phyloP scores from a whole-genome alignment of 1,284 basidiomycete species.

The Malassezia japonica region DNA sequence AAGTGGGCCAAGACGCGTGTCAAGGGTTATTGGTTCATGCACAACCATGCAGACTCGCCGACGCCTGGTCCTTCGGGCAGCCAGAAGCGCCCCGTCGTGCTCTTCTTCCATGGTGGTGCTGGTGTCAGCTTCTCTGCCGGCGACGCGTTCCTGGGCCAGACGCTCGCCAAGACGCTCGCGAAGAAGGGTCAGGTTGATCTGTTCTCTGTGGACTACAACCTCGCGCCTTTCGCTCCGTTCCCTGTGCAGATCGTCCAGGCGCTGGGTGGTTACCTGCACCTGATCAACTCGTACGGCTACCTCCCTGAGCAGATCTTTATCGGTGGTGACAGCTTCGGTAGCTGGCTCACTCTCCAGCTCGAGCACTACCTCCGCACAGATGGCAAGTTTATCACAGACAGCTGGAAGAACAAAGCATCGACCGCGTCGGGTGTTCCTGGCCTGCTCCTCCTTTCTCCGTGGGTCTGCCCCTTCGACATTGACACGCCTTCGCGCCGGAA shows the following conservation, averaged over 20 bases:
- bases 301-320: conserved; percentile 37
- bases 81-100: conserved; percentile 26
- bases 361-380: conserved; percentile 38
- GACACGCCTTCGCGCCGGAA: conserved; percentile 4
- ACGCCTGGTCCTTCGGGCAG: conserved; percentile 8
- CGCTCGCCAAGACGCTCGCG: conserved; percentile 30
- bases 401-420: background rate
- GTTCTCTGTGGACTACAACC: conserved; percentile 44
- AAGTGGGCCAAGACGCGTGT: conserved; percentile 37
- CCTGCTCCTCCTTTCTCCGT: conserved; percentile 33
- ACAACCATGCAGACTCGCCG: conserved; percentile 18
- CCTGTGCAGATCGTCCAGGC: conserved; percentile 37
- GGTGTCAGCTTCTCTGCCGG: conserved; percentile 42
- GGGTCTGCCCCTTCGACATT: conserved; percentile 21
- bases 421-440: conserved; percentile 21
- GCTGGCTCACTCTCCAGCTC: conserved; percentile 30
- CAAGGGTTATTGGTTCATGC: conserved; percentile 40
- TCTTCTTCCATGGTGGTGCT: conserved; percentile 46
- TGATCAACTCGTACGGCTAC: conserved; percentile 34
- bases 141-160: conserved; percentile 39
- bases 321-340: conserved; percentile 41
- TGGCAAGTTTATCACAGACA: conserved; percentile 20
- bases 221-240: conserved; percentile 34
- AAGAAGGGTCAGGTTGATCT: conserved; percentile 28
- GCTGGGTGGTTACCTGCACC: conserved; percentile 34